These are phyloP conservation scores for Mortierella polycephala DNA, from an alignment of 371 early-diverging fungal genomes.

Conservation along the genomic window DNA sequence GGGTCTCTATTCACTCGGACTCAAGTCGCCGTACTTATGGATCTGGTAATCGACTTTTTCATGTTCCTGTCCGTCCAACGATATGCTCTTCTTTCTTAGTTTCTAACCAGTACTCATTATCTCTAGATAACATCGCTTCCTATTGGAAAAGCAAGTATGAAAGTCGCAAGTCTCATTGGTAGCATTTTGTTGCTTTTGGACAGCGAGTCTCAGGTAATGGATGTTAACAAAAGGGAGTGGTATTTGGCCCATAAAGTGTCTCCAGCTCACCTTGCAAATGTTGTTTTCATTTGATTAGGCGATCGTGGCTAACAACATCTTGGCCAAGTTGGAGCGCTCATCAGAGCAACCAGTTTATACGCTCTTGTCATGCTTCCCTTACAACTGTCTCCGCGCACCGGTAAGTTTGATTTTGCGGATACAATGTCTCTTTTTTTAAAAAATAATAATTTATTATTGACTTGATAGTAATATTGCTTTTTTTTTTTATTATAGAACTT, in stretches of 20 bases:
- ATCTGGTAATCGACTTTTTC: slow-evolving; percentile 14
- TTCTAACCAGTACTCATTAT: background rate
- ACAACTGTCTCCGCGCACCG: slow-evolving; percentile 8
- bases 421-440: background rate
- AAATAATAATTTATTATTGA: too few species aligned
- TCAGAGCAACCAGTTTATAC: slow-evolving; percentile 2
- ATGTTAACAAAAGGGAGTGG: background rate
- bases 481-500: slow-evolving; percentile 23
- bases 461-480: background rate
- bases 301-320: background rate
- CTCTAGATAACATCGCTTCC: slow-evolving; percentile 30
- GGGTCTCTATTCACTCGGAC: slow-evolving; percentile 24
- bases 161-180: slow-evolving; percentile 16
- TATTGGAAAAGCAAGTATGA: slow-evolving; percentile 18
- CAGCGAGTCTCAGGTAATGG: slow-evolving; percentile 26
- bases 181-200: slow-evolving; percentile 14
- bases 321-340: background rate
- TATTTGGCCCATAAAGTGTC: background rate
- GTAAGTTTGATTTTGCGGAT: slow-evolving; percentile 11
- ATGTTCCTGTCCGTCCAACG: background rate
- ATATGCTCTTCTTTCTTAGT: background rate
- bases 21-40: slow-evolving; percentile 14
- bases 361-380: slow-evolving; percentile 28
- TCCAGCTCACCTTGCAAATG: too few species aligned
- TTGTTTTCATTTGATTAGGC: background rate